Percentiles rank a stretch among this genome's conserved stretches.
phyloP scores from a whole-genome alignment of 2,329 filamentous ascomycete species.

The Cadophora malorum region DNA sequence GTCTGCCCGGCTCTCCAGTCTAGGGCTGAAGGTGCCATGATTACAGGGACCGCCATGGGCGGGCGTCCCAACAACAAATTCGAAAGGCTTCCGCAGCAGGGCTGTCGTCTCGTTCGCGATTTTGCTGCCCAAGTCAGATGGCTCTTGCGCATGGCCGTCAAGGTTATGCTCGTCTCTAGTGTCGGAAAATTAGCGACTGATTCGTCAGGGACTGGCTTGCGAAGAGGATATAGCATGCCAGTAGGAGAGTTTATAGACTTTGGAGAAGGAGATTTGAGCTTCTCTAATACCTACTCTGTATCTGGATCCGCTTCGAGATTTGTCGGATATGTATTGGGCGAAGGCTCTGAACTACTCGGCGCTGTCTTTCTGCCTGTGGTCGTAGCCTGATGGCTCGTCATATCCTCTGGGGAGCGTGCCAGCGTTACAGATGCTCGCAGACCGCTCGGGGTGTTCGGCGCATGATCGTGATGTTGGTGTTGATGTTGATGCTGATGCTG shows the following conservation, averaged over 20 bases:
- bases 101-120: slow-evolving; percentile 57
- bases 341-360: slow-evolving; percentile 36
- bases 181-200: too few relatives aligned
- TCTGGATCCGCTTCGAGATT: slow-evolving; percentile 30
- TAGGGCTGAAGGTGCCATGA: slow-evolving; percentile 80
- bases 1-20: slow-evolving; percentile 51
- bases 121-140: slow-evolving; percentile 26
- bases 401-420: slow-evolving; percentile 37
- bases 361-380: slow-evolving; percentile 13
- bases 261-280: too few relatives aligned
- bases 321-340: slow-evolving; percentile 36
- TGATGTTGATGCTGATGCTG: slow-evolving; percentile 25
- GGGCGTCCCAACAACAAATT: slow-evolving; percentile 35
- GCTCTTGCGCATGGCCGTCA: slow-evolving; percentile 23
- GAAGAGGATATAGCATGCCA: too few relatives aligned
- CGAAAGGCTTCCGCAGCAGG: slow-evolving; percentile 52
- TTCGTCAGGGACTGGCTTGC: too few relatives aligned
- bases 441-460: slow-evolving; percentile 40
- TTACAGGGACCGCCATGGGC: slow-evolving; percentile 56
- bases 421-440: slow-evolving; percentile 42
- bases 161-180: slow-evolving; percentile 9
- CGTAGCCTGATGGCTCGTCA: slow-evolving; percentile 4
- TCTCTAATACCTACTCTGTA: slow-evolving; percentile 15
- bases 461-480: slow-evolving; percentile 32
- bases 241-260: too few relatives aligned